Evolutionary conservation across 2,329 filamentous ascomycete genomes (phyloP), one percentile per base, ranked within the genome.

Genomic region (Colletotrichum caudatum): DNA sequence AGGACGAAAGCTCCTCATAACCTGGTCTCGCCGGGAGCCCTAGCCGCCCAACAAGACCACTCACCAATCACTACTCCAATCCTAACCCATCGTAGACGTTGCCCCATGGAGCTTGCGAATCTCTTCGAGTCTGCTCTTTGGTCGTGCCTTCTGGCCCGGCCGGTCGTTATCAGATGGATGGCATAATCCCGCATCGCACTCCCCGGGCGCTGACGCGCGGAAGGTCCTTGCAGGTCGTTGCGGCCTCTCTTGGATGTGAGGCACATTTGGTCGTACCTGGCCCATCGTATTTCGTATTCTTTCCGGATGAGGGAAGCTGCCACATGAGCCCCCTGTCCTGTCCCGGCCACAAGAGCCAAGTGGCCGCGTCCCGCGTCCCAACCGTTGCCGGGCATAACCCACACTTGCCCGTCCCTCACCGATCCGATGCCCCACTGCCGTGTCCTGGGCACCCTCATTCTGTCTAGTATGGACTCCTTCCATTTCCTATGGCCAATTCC

Each of bases 251-350:
- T 20, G 7, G 23, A 46, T 26, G 26, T 46, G 50, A 18, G 29
- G 35, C 44, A 62, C 29, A 37, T 37, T 7, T 63, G 29, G 56
- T 29, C 26, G 18, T 57, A 35, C 29, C 29, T 57, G 44, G 57
- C 23, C 33, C 26, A 46, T 73, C 64, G 72, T 72, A 73, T 72
- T 60, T 73, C 72, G 72, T 59, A 51, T 72, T 41, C 54, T 12
- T 23, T 39, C 18, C 57, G 26, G 44, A 61, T 59, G 56, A 44
- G 41, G 46, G 50, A 41, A 26, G 14, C 46, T 56, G 44, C 51
- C 64, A 64, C 64, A 64, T 69, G 56, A 23, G 29, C n/a, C 54
- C 58, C 54, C 35, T 64, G 51, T 57, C n/a, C n/a, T 57, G 5
- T 57, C 54, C 57, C 48, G 3, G 69, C 62, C 63, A 66, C 66